phyloP scores from a whole-genome alignment of 2,329 filamentous ascomycete genomes.

The Huntiella decipiens region DNA sequence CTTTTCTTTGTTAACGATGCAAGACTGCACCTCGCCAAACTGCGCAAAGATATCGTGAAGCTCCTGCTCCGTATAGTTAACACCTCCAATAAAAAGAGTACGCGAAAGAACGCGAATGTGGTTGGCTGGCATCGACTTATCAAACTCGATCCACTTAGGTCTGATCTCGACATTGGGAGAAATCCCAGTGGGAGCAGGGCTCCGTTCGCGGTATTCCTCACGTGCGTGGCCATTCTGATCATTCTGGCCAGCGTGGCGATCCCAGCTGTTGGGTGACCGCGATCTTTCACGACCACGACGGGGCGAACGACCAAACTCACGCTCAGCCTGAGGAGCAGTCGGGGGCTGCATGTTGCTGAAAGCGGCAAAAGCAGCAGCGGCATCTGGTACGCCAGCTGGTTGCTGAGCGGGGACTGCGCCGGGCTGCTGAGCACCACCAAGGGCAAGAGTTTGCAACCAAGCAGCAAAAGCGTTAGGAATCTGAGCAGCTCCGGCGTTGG shows the following conservation, averaged over 20 bases:
- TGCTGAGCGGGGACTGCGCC: not conserved
- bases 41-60: constrained; percentile 61
- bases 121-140: constrained; percentile 52
- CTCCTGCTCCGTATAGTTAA: constrained; percentile 69
- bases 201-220: constrained; percentile 50
- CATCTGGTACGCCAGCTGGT: no score
- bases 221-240: constrained; percentile 24
- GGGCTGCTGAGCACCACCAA: constrained; percentile 1
- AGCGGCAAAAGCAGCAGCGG: not conserved
- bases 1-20: constrained; percentile 96
- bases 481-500: not conserved
- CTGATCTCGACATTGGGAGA: constrained; percentile 14
- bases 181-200: constrained; percentile 25
- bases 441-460: constrained; percentile 9
- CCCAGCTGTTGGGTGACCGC: constrained; percentile 32
- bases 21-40: constrained; percentile 82
- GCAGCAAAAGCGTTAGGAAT: constrained; percentile 7
- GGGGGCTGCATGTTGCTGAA: constrained; percentile 3
- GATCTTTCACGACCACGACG: constrained; percentile 41
- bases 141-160: constrained; percentile 49
- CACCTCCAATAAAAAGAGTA: constrained; percentile 90
- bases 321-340: constrained; percentile 9
- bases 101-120: constrained; percentile 84
- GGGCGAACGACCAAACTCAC: constrained; percentile 37
- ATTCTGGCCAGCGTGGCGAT: not conserved